A percentile compares a stretch with the other conserved stretches of the same genome.
phyloP scores from a whole-genome alignment of 148 eudicot species.

The Fagopyrum homotropicum region DNA sequence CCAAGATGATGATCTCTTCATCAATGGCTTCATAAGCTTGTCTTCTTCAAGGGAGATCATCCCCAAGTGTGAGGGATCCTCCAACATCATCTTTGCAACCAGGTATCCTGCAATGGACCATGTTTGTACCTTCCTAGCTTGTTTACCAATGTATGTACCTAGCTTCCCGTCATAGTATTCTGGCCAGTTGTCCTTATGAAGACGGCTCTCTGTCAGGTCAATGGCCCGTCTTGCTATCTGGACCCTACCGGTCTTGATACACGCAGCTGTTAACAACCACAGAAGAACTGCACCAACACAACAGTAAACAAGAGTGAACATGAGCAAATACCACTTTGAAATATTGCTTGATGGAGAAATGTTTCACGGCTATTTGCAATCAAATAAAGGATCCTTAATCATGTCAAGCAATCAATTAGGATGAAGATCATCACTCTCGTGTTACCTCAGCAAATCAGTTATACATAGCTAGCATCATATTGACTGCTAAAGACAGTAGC shows the following conservation, averaged over 20 bases:
- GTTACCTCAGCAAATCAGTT: background rate
- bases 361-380: background rate
- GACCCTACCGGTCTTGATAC: conserved; percentile 34
- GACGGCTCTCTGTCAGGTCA: conserved; percentile 29
- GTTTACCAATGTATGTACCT: conserved; percentile 27
- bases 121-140: conserved; percentile 30
- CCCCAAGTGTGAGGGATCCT: conserved; percentile 34
- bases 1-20: conserved; percentile 34
- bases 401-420: background rate
- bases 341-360: background rate
- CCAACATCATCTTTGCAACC: conserved; percentile 32
- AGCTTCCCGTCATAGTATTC: conserved; percentile 33
- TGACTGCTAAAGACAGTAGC: background rate
- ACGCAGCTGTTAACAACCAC: conserved; percentile 33
- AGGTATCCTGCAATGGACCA: conserved; percentile 36
- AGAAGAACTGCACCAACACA: conserved; percentile 26
- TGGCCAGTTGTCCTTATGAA: conserved; percentile 31
- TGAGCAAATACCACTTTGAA: background rate
- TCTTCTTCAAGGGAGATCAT: conserved; percentile 34
- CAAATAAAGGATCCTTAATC: no score
- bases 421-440: background rate
- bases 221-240: conserved; percentile 32
- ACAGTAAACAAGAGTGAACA: background rate
- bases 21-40: conserved; percentile 28
- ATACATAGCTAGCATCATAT: background rate